These are phyloP conservation scores for Monilinia laxa DNA, from an alignment of 2,329 filamentous ascomycete species.

Conservation along the genomic window DNA sequence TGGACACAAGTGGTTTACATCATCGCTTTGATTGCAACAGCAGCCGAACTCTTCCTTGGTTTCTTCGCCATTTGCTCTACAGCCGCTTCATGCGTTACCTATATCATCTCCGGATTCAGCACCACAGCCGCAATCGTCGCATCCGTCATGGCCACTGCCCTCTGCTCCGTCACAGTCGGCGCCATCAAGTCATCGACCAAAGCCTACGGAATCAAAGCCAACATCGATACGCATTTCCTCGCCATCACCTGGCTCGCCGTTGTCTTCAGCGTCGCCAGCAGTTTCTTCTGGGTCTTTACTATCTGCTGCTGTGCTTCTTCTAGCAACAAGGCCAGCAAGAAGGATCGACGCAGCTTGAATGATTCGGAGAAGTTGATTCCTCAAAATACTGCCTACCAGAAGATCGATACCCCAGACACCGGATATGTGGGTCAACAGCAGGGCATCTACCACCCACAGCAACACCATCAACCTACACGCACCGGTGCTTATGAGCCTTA, in stretches of 20 bases:
- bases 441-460: constrained; percentile 45
- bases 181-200: constrained; percentile 66
- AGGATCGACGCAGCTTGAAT: constrained; percentile 25
- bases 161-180: constrained; percentile 68
- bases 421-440: constrained; percentile 41
- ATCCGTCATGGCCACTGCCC: constrained; percentile 71
- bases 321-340: constrained; percentile 29
- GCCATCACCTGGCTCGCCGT: constrained; percentile 75
- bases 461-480: constrained; percentile 39
- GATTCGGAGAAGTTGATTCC: constrained; percentile 38
- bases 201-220: constrained; percentile 67
- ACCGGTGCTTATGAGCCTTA: constrained; percentile 63
- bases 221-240: constrained; percentile 69
- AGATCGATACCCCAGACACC: constrained; percentile 44
- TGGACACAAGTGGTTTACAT: constrained; percentile 85
- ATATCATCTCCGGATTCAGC: constrained; percentile 68
- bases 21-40: constrained; percentile 68
- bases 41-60: constrained; percentile 71
- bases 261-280: constrained; percentile 71
- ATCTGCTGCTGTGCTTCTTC: constrained; percentile 74
- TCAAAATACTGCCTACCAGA: constrained; percentile 45
- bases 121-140: constrained; percentile 56
- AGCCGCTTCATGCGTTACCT: constrained; percentile 78
- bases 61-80: constrained; percentile 81
- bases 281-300: constrained; percentile 88